These are phyloP conservation scores for Achaetomiella virescens DNA, from an alignment of 495 filamentous ascomycete genomes.

Conservation along the genomic window DNA sequence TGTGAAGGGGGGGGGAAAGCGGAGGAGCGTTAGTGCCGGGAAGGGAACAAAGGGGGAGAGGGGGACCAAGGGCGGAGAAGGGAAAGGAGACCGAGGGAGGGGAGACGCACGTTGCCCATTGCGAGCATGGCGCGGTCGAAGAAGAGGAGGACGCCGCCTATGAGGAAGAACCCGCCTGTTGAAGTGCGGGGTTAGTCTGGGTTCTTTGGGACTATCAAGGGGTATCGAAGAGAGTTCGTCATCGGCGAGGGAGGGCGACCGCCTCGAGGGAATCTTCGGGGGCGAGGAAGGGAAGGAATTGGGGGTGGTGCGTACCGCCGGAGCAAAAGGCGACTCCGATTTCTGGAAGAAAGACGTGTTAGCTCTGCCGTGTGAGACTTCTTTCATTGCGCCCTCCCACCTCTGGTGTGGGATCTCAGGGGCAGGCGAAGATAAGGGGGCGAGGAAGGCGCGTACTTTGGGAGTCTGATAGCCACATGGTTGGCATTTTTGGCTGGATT, in stretches of 20 bases:
- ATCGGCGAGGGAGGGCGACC: neutral
- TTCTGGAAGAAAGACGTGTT: constrained; percentile 49
- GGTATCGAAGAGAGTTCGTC: neutral
- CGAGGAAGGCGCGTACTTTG: constrained; percentile 63
- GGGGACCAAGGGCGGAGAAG: constrained; percentile 32
- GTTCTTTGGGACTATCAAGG: no score
- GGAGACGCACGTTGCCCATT: constrained; percentile 49
- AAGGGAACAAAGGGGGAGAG: constrained; percentile 46
- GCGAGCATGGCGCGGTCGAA: constrained; percentile 88
- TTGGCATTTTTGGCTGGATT: constrained; percentile 40
- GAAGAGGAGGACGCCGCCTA: constrained; percentile 90
- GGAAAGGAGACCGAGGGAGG: constrained; percentile 8
- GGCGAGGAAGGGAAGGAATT: neutral
- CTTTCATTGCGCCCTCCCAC: neutral
- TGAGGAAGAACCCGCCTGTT: constrained; percentile 82
- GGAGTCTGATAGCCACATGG: constrained; percentile 92
- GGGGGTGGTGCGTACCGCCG: constrained; percentile 63
- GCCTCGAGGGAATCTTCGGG: neutral
- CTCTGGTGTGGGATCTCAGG: neutral
- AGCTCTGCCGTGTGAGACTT: constrained; percentile 14
- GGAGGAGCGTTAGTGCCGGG: neutral
- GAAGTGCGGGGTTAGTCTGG: neutral
- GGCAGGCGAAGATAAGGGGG: neutral
- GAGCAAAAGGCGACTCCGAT: constrained; percentile 94
- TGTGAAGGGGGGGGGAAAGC: constrained; percentile 23